A percentile compares a stretch with the other conserved stretches of the same genome.
phyloP scores from a whole-genome alignment of 129 eudicot species.

The Rutidosis leptorrhynchoides region DNA sequence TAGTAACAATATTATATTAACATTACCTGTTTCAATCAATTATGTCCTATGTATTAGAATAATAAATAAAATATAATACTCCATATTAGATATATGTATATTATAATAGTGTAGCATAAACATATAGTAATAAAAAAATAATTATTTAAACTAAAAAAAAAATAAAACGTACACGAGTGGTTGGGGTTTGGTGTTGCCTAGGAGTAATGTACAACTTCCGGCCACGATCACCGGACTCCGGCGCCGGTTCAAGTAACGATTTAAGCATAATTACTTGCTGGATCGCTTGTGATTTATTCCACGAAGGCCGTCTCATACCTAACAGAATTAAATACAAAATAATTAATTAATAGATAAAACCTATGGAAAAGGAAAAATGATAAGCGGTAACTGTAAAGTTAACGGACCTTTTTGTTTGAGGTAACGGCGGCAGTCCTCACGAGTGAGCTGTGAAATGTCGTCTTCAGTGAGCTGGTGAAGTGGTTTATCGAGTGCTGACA shows the following conservation, averaged over 20 bases:
- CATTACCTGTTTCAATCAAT: neutral
- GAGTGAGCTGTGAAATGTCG: conserved; percentile 98
- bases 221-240: conserved; percentile 44
- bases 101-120: neutral
- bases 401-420: conserved; percentile 82
- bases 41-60: too few relatives aligned
- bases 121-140: neutral
- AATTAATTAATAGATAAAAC: too few relatives aligned
- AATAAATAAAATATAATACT: too few relatives aligned
- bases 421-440: conserved; percentile 96
- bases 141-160: neutral
- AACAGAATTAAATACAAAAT: neutral
- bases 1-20: conserved; percentile 29
- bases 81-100: neutral
- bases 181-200: conserved; percentile 37
- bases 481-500: conserved; percentile 78
- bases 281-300: conserved; percentile 99
- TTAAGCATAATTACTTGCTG: conserved; percentile 94
- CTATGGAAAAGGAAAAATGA: too few relatives aligned
- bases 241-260: conserved; percentile 72
- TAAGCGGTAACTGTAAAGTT: neutral
- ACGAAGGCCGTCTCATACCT: conserved; percentile 98
- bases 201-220: conserved; percentile 47
- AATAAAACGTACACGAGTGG: conserved; percentile 46
- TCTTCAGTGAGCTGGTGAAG: conserved; percentile 85